Evolutionary conservation across 257 asterid genomes (phyloP).

Genomic region (Salvia miltiorrhiza): DNA sequence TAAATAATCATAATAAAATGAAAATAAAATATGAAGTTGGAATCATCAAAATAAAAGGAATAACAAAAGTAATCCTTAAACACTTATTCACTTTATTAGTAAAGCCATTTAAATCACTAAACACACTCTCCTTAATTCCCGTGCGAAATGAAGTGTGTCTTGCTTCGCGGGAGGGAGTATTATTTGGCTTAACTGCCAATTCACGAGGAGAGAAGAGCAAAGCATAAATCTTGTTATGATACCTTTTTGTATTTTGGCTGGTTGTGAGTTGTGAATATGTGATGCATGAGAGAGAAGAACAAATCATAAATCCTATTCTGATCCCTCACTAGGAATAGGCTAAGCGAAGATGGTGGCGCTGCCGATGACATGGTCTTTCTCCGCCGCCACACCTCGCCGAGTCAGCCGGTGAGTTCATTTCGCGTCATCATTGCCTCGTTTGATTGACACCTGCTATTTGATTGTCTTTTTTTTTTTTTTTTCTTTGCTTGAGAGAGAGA

Average conservation of each 20-base stretch:
- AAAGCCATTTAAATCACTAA: too few species aligned
- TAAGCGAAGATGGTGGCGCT: constrained; percentile 49
- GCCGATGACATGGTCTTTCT: constrained; percentile 47
- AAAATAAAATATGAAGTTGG: too few species aligned
- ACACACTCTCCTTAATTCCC: too few species aligned
- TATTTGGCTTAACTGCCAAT: too few species aligned
- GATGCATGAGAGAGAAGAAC: constrained; percentile 1
- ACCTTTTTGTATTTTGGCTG: background rate
- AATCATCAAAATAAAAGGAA: too few species aligned
- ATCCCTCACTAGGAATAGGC: background rate
- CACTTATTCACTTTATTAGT: too few species aligned
- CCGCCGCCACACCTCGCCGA: constrained; percentile 57
- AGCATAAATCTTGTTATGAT: background rate
- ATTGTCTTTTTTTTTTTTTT: background rate
- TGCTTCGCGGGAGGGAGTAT: too few species aligned
- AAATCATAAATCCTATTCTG: background rate
- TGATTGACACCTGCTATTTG: constrained; percentile 8
- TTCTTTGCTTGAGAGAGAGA: background rate
- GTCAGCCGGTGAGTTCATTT: constrained; percentile 51
- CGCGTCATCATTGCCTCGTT: background rate
- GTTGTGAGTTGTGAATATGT: background rate
- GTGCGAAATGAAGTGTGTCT: too few species aligned
- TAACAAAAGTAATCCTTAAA: too few species aligned
- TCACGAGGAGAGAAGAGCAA: background rate
- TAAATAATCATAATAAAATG: too few species aligned